Conservation (phyloP, 371 early-diverging fungal genomes). For the Nematocida ausubeli region DNA sequence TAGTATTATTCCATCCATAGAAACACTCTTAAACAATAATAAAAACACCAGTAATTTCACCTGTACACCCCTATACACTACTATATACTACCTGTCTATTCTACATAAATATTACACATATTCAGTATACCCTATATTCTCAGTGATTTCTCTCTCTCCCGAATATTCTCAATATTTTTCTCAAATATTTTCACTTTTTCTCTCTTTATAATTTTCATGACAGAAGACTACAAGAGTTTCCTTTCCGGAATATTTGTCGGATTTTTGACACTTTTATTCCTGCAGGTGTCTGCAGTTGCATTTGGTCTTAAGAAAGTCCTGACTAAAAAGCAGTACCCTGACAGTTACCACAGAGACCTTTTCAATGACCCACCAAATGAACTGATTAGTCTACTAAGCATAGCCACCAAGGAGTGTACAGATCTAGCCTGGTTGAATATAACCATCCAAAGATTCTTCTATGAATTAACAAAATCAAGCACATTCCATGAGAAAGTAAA, state of each 20-base stretch:
- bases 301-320: slow-evolving; percentile 46
- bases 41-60: too few species aligned
- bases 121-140: too few species aligned
- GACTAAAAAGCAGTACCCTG: slow-evolving; percentile 29
- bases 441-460: slow-evolving; percentile 60
- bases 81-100: too few species aligned
- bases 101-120: too few species aligned
- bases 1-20: too few species aligned
- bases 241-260: slow-evolving; percentile 12
- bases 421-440: slow-evolving; percentile 66
- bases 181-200: too few species aligned
- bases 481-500: slow-evolving; percentile 61
- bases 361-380: slow-evolving; percentile 40
- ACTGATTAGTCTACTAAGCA: slow-evolving; percentile 12
- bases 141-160: too few species aligned
- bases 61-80: too few species aligned
- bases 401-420: slow-evolving; percentile 51
- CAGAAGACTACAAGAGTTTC: slow-evolving; percentile 24
- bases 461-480: slow-evolving; percentile 57
- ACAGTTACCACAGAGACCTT: slow-evolving; percentile 38
- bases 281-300: slow-evolving; percentile 12
- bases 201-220: not conserved
- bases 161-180: too few species aligned
- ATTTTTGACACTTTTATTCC: slow-evolving; percentile 12
- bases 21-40: too few species aligned